A percentile compares a stretch with the other conserved stretches of the same genome.
Conservation (phyloP, 495 filamentous ascomycete genomes). For the Aspergillus taichungensis region DNA sequence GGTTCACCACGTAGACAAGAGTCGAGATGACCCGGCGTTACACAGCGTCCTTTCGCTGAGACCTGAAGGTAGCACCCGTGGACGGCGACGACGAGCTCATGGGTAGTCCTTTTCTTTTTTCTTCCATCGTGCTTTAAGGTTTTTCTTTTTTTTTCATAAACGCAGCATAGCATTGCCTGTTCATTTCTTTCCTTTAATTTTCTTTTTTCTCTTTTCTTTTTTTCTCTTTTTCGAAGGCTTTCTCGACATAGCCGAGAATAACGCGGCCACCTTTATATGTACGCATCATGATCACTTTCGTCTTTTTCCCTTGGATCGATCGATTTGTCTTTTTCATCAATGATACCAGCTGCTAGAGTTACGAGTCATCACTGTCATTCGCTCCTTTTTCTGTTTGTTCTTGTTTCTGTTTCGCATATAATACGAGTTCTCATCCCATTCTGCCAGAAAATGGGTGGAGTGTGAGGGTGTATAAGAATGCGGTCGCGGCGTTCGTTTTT, state of each 20-base stretch:
- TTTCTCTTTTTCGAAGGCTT: background rate
- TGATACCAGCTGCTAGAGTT: constrained; percentile 31
- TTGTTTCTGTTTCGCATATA: background rate
- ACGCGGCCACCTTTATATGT: background rate
- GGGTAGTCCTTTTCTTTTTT: constrained; percentile 8
- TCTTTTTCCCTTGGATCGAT: background rate
- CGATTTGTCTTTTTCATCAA: constrained; percentile 8
- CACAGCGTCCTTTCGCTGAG: constrained; percentile 76
- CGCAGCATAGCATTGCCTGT: background rate
- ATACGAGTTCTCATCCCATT: constrained; percentile 1
- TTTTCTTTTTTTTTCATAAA: constrained; percentile 11
- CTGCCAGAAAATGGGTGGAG: constrained; percentile 8
- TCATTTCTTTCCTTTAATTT: background rate
- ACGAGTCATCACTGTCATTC: constrained; percentile 24
- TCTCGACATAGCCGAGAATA: constrained; percentile 4
- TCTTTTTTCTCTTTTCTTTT: no score
- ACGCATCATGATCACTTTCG: constrained; percentile 2
- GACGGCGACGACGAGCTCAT: constrained; percentile 60
- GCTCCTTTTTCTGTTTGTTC: constrained; percentile 4
- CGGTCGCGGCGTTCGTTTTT: constrained; percentile 1
- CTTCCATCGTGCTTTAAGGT: background rate
- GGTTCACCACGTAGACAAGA: constrained; percentile 80
- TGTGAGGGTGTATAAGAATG: constrained; percentile 7
- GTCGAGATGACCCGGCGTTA: constrained; percentile 70
- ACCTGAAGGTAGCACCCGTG: constrained; percentile 74